Conservation (phyloP, 2,329 filamentous ascomycete species). For the Ilyonectria destructans region DNA sequence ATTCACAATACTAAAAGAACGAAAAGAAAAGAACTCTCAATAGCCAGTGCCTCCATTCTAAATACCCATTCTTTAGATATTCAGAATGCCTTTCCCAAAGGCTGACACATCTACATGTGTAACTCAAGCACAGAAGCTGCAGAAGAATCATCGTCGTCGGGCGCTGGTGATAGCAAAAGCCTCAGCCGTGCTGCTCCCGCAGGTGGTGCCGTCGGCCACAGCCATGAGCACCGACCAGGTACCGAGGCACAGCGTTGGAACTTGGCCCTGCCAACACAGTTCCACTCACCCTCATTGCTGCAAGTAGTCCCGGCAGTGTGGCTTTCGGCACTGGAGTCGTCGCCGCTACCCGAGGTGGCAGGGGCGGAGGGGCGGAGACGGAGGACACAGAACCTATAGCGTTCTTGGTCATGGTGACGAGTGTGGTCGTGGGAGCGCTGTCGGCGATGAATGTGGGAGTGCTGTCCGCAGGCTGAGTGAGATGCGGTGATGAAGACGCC, state of each 20-base stretch:
- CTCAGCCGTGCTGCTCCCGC: constrained; percentile 54
- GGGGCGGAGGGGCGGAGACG: constrained; percentile 34
- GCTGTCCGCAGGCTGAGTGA: constrained; percentile 40
- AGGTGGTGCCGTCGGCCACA: constrained; percentile 70
- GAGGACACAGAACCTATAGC: constrained; percentile 36
- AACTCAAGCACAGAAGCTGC: constrained; percentile 12
- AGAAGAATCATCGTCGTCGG: constrained; percentile 35
- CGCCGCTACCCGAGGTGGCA: constrained; percentile 39
- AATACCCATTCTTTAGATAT: constrained; percentile 17
- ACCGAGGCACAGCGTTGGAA: constrained; percentile 76
- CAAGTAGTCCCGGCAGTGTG: constrained; percentile 62
- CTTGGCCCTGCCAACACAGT: constrained; percentile 69
- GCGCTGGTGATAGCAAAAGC: constrained; percentile 45
- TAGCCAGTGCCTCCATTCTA: constrained; percentile 20
- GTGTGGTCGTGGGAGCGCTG: constrained; percentile 32
- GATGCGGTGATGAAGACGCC: constrained; percentile 61
- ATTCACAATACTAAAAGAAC: constrained; percentile 25
- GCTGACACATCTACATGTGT: neutral
- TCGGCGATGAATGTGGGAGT: constrained; percentile 39
- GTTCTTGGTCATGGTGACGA: constrained; percentile 46
- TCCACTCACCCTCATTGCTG: constrained; percentile 70
- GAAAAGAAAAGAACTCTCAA: constrained; percentile 26
- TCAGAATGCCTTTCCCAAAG: constrained; percentile 8
- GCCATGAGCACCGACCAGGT: constrained; percentile 65
- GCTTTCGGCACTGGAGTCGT: constrained; percentile 48